phyloP scores from a whole-genome alignment of 2,329 filamentous ascomycete species.

The Colletotrichum aenigma region DNA sequence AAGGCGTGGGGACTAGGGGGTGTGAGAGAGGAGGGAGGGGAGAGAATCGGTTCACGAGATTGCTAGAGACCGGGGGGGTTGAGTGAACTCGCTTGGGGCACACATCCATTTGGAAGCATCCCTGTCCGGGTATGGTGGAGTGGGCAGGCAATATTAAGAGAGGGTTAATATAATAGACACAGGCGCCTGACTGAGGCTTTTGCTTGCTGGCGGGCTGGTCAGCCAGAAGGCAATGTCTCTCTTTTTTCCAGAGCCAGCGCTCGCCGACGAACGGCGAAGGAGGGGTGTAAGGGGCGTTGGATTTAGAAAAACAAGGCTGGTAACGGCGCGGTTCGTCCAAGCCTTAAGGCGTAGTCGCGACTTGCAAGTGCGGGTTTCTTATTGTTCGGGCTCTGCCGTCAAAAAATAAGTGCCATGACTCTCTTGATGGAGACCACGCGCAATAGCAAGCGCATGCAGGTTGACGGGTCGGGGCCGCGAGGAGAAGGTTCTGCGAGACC shows the following conservation, averaged over 20 bases:
- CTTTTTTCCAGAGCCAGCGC: not conserved
- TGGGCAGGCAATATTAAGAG: conserved; percentile 18
- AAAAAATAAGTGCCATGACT: conserved; percentile 7
- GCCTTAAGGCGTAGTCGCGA: not conserved
- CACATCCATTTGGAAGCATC: conserved; percentile 10
- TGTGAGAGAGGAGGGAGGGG: conserved; percentile 21
- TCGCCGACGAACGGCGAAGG: not conserved
- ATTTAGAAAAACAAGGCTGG: conserved; percentile 1
- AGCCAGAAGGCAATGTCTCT: conserved; percentile 13
- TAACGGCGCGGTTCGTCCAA: conserved; percentile 13
- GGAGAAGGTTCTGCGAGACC: not conserved
- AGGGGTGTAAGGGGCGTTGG: not conserved
- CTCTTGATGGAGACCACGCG: not conserved
- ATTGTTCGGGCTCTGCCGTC: conserved; percentile 12
- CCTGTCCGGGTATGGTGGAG: conserved; percentile 20
- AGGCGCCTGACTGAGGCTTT: conserved; percentile 20
- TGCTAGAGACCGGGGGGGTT: conserved; percentile 38
- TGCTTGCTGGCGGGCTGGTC: conserved; percentile 11
- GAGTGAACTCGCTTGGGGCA: conserved; percentile 37
- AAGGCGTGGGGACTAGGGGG: conserved; percentile 36
- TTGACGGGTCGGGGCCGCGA: not conserved
- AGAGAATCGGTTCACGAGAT: conserved; percentile 53
- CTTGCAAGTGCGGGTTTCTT: not conserved
- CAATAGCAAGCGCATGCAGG: not conserved
- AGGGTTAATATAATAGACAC: conserved; percentile 22